phyloP scores from a whole-genome alignment of 768 basidiomycete genomes.

The Austroboletus eburneus region DNA sequence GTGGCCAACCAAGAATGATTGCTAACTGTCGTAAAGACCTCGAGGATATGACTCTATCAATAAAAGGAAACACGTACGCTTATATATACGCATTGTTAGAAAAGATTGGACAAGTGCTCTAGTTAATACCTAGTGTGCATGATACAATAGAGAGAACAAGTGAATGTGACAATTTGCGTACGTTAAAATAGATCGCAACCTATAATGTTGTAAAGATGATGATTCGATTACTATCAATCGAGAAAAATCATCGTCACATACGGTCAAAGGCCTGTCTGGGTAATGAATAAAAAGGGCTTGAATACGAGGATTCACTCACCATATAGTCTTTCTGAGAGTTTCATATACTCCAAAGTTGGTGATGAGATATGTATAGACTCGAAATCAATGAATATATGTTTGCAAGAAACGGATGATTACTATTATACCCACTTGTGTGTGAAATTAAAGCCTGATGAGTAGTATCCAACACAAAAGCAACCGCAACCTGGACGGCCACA shows the following conservation, averaged over 20 bases:
- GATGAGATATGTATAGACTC: slow-evolving; percentile 49
- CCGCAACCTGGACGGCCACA: slow-evolving; percentile 37
- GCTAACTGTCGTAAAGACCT: slow-evolving; percentile 41
- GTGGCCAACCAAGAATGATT: slow-evolving; percentile 45
- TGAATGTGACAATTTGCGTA: neutral
- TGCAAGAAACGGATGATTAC: neutral
- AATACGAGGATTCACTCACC: slow-evolving; percentile 32
- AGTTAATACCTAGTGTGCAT: slow-evolving; percentile 36
- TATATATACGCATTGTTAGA: slow-evolving; percentile 50
- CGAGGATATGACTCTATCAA: neutral
- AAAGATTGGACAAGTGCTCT: slow-evolving; percentile 56
- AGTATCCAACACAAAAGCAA: slow-evolving; percentile 48
- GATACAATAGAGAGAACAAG: neutral
- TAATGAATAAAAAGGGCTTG: neutral
- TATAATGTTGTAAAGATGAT: slow-evolving; percentile 11
- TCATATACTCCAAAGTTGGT: slow-evolving; percentile 34
- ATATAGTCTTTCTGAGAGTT: slow-evolving; percentile 36
- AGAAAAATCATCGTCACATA: slow-evolving; percentile 4
- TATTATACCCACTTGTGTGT: slow-evolving; percentile 41
- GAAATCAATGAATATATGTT: neutral
- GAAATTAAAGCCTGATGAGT: slow-evolving; percentile 51
- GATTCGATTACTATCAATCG: neutral
- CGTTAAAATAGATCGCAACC: slow-evolving; percentile 55
- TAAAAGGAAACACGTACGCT: slow-evolving; percentile 30
- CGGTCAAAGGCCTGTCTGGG: slow-evolving; percentile 25